Evolutionary conservation across 1,284 basidiomycete species (phyloP).

Genomic region (Ganoderma lucidum): DNA sequence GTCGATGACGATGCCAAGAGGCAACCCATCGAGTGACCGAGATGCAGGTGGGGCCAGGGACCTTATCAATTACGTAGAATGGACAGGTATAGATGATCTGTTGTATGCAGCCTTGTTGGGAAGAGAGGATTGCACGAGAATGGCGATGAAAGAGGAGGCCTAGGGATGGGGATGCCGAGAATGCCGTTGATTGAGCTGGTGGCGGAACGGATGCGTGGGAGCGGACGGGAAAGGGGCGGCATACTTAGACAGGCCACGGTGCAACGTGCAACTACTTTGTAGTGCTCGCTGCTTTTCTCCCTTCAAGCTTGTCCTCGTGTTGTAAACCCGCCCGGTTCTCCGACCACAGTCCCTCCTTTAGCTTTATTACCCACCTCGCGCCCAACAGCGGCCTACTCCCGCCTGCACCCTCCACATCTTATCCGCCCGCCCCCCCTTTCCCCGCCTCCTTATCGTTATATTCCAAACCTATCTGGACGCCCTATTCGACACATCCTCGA

Average conservation of each 20-base stretch:
- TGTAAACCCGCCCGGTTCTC: constrained; percentile 23
- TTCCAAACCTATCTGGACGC: not conserved
- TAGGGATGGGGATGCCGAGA: not conserved
- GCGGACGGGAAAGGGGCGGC: constrained; percentile 19
- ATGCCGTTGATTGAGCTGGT: not conserved
- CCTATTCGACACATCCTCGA: not conserved
- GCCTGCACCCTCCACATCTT: not conserved
- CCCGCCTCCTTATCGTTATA: constrained; percentile 7
- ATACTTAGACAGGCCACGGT: constrained; percentile 12
- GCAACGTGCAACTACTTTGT: not conserved
- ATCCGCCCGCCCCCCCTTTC: constrained; percentile 16
- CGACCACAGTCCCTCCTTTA: constrained; percentile 38
- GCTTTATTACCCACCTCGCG: constrained; percentile 22
- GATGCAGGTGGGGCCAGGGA: not conserved
- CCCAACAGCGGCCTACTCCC: no score
- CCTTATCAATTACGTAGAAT: not conserved
- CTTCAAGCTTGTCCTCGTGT: constrained; percentile 19
- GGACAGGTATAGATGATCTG: not conserved
- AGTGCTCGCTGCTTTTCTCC: constrained; percentile 13
- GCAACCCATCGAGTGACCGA: not conserved
- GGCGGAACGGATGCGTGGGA: constrained; percentile 8
- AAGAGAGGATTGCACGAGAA: not conserved
- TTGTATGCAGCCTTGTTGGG: not conserved
- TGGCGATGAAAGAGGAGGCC: not conserved
- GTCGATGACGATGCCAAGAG: not conserved